Conservation (phyloP, 768 basidiomycete genomes). For the Trametes gibbosa region DNA sequence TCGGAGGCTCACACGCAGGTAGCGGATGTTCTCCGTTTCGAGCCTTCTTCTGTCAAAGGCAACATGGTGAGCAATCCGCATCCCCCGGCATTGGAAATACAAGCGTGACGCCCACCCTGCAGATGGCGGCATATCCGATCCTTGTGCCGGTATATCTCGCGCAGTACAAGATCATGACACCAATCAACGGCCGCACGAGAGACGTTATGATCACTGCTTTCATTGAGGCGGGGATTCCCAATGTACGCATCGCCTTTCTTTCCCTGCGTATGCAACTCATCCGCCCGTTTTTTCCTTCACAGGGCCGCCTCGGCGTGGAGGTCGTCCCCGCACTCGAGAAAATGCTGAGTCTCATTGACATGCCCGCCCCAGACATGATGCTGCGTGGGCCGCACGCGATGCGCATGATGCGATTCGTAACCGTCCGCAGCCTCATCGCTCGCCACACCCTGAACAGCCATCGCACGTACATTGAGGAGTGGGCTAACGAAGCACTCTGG, state of each 20-base stretch:
- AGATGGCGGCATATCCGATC: slow-evolving; percentile 62
- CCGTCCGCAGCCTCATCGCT: background rate
- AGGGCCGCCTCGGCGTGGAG: background rate
- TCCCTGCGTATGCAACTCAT: background rate
- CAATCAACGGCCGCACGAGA: background rate
- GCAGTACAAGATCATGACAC: slow-evolving; percentile 40
- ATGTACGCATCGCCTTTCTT: background rate
- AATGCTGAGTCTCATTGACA: background rate
- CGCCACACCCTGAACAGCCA: background rate
- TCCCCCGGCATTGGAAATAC: background rate
- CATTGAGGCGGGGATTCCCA: slow-evolving; percentile 4
- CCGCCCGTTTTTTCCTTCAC: no score
- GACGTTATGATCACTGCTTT: background rate
- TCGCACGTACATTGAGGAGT: background rate
- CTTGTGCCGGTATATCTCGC: slow-evolving; percentile 63
- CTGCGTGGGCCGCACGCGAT: background rate
- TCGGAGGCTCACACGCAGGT: slow-evolving; percentile 37
- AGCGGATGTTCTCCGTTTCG: slow-evolving; percentile 38
- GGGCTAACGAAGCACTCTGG: background rate
- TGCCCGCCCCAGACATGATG: background rate
- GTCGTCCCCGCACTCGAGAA: background rate
- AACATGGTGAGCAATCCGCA: slow-evolving; percentile 40
- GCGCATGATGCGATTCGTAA: background rate
- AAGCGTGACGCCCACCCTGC: background rate
- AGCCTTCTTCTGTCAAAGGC: slow-evolving; percentile 42